phyloP scores from a whole-genome alignment of 169 alveolate genomes.

The Besnoitia besnoiti region DNA sequence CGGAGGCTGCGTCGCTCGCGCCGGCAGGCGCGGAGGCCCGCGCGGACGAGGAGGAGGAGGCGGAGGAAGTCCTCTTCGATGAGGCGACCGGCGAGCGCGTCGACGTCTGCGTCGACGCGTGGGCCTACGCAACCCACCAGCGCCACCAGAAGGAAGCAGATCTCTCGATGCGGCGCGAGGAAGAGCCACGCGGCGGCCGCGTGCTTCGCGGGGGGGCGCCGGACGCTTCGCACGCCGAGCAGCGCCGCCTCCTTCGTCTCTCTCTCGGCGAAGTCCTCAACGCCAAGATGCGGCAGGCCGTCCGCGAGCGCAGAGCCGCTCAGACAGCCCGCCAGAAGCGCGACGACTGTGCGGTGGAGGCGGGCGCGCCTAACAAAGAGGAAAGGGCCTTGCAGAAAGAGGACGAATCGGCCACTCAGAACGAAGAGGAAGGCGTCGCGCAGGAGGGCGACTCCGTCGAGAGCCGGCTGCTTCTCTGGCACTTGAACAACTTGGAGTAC shows the following conservation, averaged over 20 bases:
- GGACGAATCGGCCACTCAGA: neutral
- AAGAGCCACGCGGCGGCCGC: neutral
- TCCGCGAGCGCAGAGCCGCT: neutral
- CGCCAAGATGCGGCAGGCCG: slow-evolving; percentile 6
- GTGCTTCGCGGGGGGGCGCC: neutral
- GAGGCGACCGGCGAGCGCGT: slow-evolving; percentile 35
- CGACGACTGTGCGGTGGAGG: neutral
- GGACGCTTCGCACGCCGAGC: neutral
- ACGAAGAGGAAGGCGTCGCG: neutral
- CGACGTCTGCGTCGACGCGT: neutral
- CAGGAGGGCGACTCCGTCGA: slow-evolving; percentile 8
- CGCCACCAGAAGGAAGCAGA: slow-evolving; percentile 35
- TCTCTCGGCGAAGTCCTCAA: slow-evolving; percentile 11
- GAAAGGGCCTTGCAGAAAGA: neutral
- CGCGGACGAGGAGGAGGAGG: slow-evolving; percentile 20
- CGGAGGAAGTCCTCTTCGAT: slow-evolving; percentile 27
- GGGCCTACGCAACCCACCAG: slow-evolving; percentile 26
- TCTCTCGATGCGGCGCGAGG: neutral
- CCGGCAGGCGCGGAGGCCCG: neutral
- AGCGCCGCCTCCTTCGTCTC: neutral
- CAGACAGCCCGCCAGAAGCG: neutral
- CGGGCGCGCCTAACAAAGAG: too few species aligned
- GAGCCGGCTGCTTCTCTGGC: slow-evolving; percentile 40
- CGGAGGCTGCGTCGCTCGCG: too few species aligned
- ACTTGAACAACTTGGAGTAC: slow-evolving; percentile 40